A percentile compares a stretch with the other conserved stretches of the same genome.
Evolutionary conservation across 768 basidiomycete species (phyloP).

Genomic region (Serendipita sp.): DNA sequence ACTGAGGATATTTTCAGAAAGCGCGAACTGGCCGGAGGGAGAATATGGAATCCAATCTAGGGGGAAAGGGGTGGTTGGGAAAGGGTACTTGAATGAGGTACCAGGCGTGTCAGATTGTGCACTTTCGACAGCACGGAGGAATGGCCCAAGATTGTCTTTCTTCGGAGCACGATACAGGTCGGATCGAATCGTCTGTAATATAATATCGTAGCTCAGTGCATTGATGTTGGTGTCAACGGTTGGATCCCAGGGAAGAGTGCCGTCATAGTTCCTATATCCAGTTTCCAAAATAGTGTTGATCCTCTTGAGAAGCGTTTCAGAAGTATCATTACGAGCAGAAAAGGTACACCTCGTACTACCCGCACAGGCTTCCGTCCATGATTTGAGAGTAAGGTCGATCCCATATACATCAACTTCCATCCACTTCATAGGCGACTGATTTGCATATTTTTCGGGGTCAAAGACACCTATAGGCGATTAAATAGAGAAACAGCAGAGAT

Average conservation of each 20-base stretch:
- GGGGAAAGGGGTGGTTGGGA: not conserved
- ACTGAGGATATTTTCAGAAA: not conserved
- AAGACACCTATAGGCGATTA: not conserved
- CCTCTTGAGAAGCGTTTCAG: not conserved
- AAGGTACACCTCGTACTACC: not conserved
- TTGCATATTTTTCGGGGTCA: not conserved
- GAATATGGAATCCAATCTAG: not conserved
- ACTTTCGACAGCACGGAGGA: not conserved
- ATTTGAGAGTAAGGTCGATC: not conserved
- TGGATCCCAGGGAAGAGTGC: not conserved
- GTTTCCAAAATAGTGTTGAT: not conserved
- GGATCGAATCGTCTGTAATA: not conserved
- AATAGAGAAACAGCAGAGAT: not conserved
- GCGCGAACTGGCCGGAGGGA: not conserved
- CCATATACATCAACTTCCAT: not conserved
- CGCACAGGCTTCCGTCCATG: not conserved
- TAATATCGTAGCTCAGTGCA: not conserved
- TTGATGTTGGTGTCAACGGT: not conserved
- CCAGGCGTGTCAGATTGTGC: not conserved
- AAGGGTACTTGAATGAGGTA: not conserved
- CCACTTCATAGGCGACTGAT: not conserved
- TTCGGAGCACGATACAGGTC: not conserved
- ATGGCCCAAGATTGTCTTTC: not conserved
- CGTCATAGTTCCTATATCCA: not conserved
- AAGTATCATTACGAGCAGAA: not conserved